Conservation (phyloP, 2,329 filamentous ascomycete species). For the Microdochium bolleyi region DNA sequence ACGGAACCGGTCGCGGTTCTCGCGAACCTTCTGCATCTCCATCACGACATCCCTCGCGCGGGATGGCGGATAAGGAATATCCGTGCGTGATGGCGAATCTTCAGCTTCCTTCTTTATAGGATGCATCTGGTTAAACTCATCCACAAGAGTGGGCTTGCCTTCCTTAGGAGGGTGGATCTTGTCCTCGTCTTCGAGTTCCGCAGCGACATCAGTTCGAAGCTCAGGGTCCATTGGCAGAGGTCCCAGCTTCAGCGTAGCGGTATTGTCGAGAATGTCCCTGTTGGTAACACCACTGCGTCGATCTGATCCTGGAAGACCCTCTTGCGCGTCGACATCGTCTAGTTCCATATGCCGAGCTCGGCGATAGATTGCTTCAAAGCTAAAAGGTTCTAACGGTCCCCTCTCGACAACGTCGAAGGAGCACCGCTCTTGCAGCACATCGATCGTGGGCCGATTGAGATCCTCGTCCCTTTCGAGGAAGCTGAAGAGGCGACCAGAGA, state of each 20-base stretch:
- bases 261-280: constrained; percentile 49
- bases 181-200: constrained; percentile 82
- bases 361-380: constrained; percentile 52
- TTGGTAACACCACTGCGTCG: constrained; percentile 54
- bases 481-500: constrained; percentile 75
- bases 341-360: constrained; percentile 53
- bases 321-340: constrained; percentile 54
- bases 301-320: constrained; percentile 51
- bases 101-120: constrained; percentile 85
- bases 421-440: constrained; percentile 58
- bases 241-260: constrained; percentile 62
- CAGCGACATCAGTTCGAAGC: constrained; percentile 75
- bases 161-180: constrained; percentile 61
- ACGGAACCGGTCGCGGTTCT: constrained; percentile 85
- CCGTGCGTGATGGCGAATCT: constrained; percentile 69
- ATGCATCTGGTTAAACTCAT: constrained; percentile 74
- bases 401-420: constrained; percentile 49
- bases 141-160: constrained; percentile 67
- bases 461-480: constrained; percentile 85
- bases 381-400: constrained; percentile 57
- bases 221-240: constrained; percentile 77
- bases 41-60: constrained; percentile 84
- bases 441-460: constrained; percentile 70
- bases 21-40: constrained; percentile 88
- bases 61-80: constrained; percentile 81